Conservation (phyloP, 75 land plant genomes). For the Chamaecyparis obtusa region DNA sequence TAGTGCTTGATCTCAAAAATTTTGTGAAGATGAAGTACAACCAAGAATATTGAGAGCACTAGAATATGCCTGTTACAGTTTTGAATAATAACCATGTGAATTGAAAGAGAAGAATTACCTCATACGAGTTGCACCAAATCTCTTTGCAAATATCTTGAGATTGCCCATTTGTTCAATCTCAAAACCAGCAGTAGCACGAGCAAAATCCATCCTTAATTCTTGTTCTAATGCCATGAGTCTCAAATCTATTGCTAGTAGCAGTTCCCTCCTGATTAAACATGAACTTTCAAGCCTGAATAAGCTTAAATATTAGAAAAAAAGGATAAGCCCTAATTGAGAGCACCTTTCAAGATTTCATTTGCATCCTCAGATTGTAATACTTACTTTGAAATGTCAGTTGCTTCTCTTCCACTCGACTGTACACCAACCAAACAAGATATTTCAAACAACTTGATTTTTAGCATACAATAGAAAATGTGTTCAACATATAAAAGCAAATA, state of each 20-base stretch:
- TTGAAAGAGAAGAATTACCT: neutral
- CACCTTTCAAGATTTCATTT: neutral
- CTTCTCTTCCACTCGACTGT: slow-evolving; percentile 6
- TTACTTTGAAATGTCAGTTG: slow-evolving; percentile 13
- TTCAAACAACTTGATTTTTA: neutral
- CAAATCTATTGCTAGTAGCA: slow-evolving; percentile 20
- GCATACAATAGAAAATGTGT: neutral
- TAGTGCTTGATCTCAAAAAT: neutral
- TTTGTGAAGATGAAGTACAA: neutral
- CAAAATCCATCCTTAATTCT: too few species aligned
- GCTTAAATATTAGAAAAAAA: too few species aligned
- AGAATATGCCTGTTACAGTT: neutral
- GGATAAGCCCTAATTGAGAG: neutral
- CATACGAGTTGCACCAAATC: too few species aligned
- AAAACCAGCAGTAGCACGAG: too few species aligned
- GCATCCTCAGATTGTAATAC: neutral
- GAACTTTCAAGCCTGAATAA: neutral
- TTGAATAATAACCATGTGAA: neutral
- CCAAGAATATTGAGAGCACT: too few species aligned
- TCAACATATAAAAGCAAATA: neutral
- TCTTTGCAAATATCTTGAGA: too few species aligned
- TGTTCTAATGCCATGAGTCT: slow-evolving; percentile 11
- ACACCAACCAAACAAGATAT: neutral
- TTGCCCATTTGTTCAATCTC: too few species aligned
- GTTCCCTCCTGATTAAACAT: slow-evolving; percentile 12